phyloP scores from a whole-genome alignment of 208 protist species.

The Paratrypanosoma confusum region DNA sequence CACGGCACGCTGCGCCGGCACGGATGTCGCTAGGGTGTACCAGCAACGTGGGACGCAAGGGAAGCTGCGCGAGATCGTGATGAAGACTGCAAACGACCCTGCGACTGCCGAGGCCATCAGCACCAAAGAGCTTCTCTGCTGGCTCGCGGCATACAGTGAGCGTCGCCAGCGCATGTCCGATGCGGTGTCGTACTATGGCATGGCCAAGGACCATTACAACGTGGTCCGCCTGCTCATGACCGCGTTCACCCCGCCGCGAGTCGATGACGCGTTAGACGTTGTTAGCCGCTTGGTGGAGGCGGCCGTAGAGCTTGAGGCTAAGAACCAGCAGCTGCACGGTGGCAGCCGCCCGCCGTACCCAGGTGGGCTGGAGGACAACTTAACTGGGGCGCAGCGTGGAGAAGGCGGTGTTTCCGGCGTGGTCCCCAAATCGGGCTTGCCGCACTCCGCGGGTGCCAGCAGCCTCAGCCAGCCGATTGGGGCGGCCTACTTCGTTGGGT shows the following conservation, averaged over 20 bases:
- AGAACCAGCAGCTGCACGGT: conserved; percentile 40
- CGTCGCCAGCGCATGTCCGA: conserved; percentile 66
- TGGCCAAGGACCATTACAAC: conserved; percentile 80
- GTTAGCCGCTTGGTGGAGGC: conserved; percentile 61
- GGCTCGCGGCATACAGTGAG: conserved; percentile 92
- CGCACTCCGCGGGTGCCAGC: no score
- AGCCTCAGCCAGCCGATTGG: conserved; percentile 31
- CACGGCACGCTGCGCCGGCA: conserved; percentile 77
- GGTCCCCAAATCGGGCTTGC: no score
- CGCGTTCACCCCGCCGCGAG: conserved; percentile 43
- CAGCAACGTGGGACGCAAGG: conserved; percentile 69
- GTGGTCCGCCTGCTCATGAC: conserved; percentile 89
- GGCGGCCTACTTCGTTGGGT: conserved; percentile 89
- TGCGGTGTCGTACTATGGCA: conserved; percentile 87
- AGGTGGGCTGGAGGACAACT: conserved; percentile 1
- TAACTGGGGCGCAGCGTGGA: no score
- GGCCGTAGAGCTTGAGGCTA: conserved; percentile 24
- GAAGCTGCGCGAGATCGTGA: conserved; percentile 82
- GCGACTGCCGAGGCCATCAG: not conserved
- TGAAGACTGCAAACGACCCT: conserved; percentile 6
- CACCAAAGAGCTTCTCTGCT: conserved; percentile 76
- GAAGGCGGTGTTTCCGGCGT: no score
- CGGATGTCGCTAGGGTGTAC: conserved; percentile 91
- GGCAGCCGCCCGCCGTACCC: conserved; percentile 13
- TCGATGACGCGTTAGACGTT: conserved; percentile 80